Percentiles rank a stretch among this genome's conserved stretches.
phyloP scores from a whole-genome alignment of 352 stramenopile species.

The Pythium pyrilobum region DNA sequence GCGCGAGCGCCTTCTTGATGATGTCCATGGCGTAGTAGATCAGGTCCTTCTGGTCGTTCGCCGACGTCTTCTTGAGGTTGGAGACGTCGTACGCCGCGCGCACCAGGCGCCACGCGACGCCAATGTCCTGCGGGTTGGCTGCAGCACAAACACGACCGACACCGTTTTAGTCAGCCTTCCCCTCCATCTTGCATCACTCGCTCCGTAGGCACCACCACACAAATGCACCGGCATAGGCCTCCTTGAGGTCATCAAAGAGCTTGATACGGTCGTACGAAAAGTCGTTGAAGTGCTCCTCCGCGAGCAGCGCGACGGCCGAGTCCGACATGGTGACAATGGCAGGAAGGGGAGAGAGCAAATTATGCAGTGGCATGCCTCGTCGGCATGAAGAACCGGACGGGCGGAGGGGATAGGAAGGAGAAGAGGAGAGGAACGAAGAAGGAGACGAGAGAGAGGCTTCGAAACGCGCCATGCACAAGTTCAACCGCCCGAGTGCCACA shows the following conservation, averaged over 20 bases:
- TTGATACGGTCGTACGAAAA: constrained; percentile 56
- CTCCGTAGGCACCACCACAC: no score
- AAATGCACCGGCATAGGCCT: constrained; percentile 41
- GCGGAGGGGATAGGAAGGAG: neutral
- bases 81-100: constrained; percentile 36
- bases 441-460: no score
- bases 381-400: no score
- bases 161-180: no score
- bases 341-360: constrained; percentile 4
- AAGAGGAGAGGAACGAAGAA: neutral
- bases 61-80: constrained; percentile 22
- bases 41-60: constrained; percentile 31
- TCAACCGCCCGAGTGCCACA: neutral
- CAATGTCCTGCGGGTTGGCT: constrained; percentile 25
- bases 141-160: neutral
- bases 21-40: constrained; percentile 48
- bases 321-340: constrained; percentile 1
- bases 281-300: constrained; percentile 78
- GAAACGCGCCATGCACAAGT: neutral
- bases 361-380: neutral
- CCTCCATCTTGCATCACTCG: no score
- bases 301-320: constrained; percentile 48
- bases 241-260: constrained; percentile 54
- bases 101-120: constrained; percentile 26
- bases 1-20: constrained; percentile 39